Evolutionary conservation across 2,329 filamentous ascomycete species (phyloP).

Genomic region (Talaromyces sp.): DNA sequence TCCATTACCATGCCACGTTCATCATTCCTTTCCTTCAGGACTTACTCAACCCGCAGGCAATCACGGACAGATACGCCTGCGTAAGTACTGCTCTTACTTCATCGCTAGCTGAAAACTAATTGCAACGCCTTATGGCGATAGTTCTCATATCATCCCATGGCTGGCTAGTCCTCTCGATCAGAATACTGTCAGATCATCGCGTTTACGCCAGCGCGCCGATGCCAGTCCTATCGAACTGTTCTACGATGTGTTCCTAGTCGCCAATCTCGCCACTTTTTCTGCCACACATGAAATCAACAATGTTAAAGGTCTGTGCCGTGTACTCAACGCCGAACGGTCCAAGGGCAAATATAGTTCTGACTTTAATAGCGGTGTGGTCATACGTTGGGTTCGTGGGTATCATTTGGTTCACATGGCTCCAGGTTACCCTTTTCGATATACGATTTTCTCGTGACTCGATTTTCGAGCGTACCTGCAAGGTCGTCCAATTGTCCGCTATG

Average conservation of each 20-base stretch:
- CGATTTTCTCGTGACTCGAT: conserved; percentile 63
- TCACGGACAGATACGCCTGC: conserved; percentile 18
- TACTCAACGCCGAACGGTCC: not conserved
- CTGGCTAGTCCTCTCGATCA: conserved; percentile 36
- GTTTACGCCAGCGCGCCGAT: conserved; percentile 46
- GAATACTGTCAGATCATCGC: conserved; percentile 25
- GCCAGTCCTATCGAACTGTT: conserved; percentile 57
- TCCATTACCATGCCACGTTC: conserved; percentile 28
- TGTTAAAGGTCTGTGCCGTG: conserved; percentile 31
- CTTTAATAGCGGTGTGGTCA: conserved; percentile 35
- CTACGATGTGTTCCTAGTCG: conserved; percentile 61
- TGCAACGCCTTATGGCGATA: not conserved
- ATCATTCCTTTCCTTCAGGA: conserved; percentile 32
- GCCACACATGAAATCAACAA: conserved; percentile 55
- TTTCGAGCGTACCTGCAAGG: conserved; percentile 59
- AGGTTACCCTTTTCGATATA: conserved; percentile 62
- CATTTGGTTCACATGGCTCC: conserved; percentile 67
- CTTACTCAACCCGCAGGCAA: conserved; percentile 24
- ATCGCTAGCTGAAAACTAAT: not conserved
- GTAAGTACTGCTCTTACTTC: conserved; percentile 23
- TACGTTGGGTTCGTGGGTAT: conserved; percentile 57
- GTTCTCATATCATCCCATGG: conserved; percentile 24
- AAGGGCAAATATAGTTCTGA: not conserved
- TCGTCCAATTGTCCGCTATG: conserved; percentile 61
- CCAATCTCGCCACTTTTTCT: conserved; percentile 63